Evolutionary conservation across 192 early-diverging fungal genomes (phyloP).

Genomic region (Radiomyces spectabilis): DNA sequence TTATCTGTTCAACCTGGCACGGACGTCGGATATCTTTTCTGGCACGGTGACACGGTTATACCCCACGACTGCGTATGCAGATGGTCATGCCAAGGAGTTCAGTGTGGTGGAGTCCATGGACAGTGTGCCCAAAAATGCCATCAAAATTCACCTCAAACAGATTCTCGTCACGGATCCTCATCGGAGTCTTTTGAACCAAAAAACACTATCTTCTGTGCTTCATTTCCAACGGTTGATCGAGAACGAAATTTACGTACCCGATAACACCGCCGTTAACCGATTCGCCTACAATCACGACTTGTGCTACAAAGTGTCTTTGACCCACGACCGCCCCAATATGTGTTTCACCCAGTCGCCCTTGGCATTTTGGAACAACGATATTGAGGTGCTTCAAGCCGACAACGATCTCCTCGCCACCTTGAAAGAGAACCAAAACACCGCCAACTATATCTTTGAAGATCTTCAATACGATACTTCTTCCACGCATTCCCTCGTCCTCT

Average conservation of each 20-base stretch:
- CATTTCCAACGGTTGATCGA: slow-evolving; percentile 28
- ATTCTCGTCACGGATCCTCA: slow-evolving; percentile 31
- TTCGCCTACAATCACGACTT: slow-evolving; percentile 24
- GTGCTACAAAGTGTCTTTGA: slow-evolving; percentile 14
- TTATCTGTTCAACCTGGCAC: slow-evolving; percentile 57
- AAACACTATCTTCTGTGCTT: slow-evolving; percentile 32
- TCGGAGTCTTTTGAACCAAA: slow-evolving; percentile 32
- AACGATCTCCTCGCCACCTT: no score
- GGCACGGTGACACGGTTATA: slow-evolving; percentile 18
- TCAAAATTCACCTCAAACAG: slow-evolving; percentile 48
- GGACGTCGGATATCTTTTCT: slow-evolving; percentile 54
- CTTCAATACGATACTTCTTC: no score
- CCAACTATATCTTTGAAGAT: no score
- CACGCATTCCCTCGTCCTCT: slow-evolving; percentile 32
- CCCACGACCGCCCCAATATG: neutral
- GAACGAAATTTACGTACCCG: slow-evolving; percentile 25
- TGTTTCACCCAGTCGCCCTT: slow-evolving; percentile 22
- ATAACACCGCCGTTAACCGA: slow-evolving; percentile 8
- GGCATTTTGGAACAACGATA: slow-evolving; percentile 13
- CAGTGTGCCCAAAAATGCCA: slow-evolving; percentile 6
- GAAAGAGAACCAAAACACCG: no score
- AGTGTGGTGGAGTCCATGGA: no score
- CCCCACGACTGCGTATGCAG: slow-evolving; percentile 31
- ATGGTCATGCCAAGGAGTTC: no score
- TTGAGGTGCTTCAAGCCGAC: slow-evolving; percentile 16